These are phyloP conservation scores for Perkinsus olseni DNA, from an alignment of 169 alveolate genomes.

Conservation along the genomic window DNA sequence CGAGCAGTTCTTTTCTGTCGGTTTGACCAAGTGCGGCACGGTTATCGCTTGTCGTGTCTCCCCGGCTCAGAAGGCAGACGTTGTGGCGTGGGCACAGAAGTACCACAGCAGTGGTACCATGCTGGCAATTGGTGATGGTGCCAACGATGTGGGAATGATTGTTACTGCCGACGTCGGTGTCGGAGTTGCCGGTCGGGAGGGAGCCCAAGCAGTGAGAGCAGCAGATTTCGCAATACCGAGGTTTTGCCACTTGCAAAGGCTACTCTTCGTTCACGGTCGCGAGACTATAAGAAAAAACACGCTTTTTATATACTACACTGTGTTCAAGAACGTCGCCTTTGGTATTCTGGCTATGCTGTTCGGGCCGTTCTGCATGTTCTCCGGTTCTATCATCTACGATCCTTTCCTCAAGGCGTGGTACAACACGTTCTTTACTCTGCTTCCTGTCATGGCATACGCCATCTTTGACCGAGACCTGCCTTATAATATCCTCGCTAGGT, in stretches of 20 bases:
- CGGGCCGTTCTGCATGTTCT: slow-evolving; percentile 20
- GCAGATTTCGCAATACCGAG: slow-evolving; percentile 69
- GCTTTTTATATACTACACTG: slow-evolving; percentile 53
- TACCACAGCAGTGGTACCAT: slow-evolving; percentile 45
- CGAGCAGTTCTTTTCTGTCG: neutral
- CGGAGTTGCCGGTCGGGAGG: slow-evolving; percentile 94
- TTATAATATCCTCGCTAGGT: slow-evolving; percentile 42
- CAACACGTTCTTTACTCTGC: slow-evolving; percentile 54
- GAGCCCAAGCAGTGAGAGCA: slow-evolving; percentile 83
- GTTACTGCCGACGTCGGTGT: slow-evolving; percentile 97
- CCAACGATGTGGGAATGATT: slow-evolving; percentile 98
- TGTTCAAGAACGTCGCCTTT: slow-evolving; percentile 45
- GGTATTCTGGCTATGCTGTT: slow-evolving; percentile 17
- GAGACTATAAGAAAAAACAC: slow-evolving; percentile 63
- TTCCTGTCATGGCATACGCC: slow-evolving; percentile 54
- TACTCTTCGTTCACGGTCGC: slow-evolving; percentile 75
- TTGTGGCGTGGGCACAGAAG: slow-evolving; percentile 49
- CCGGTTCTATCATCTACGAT: slow-evolving; percentile 57
- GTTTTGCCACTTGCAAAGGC: slow-evolving; percentile 32
- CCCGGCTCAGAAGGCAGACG: slow-evolving; percentile 92
- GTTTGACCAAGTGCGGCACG: slow-evolving; percentile 22
- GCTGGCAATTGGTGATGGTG: slow-evolving; percentile 95
- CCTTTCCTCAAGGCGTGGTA: slow-evolving; percentile 57
- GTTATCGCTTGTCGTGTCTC: slow-evolving; percentile 95
- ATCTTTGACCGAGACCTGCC: slow-evolving; percentile 63